Base-by-base conservation (phyloP, 2,329 filamentous ascomycete species). In the Aspergillus nomiae region DNA sequence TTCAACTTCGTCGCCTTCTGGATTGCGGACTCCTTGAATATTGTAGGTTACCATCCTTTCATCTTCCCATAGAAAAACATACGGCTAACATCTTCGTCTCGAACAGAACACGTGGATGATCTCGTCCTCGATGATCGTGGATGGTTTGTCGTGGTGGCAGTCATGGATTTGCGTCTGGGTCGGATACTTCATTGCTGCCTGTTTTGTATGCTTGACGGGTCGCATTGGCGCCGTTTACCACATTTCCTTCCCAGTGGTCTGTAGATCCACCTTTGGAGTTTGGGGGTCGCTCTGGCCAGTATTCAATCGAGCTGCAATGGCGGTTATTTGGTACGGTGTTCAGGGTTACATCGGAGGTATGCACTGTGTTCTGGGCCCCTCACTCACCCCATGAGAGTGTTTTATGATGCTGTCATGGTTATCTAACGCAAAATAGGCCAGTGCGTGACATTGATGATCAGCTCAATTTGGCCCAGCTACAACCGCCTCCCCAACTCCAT, bases 1-100 rank as follows among this genome's bases (percentile, higher is more conserved):
- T 92, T 90, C 87, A 96, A 96, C 77, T 97, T 93, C 74, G 90
- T 96, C 46, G 91, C 88, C 16, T 95, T 95, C 75, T 94, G 92
- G 92, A 86, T 95, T 71, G 90, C 91, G 34, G 91, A 94, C 78
- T 90, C 88, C 0, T 92, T 94, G 81, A 94, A 94, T 76, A 92
- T 95, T 74, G 83, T 84, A 70, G 73, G 80, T 69, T 12, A 8
- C 21, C 16, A 30, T 5, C n/a, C 11, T 3, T 38, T 4, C 43
- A 12, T 14, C 16, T 51, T 19, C 21, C 26, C 10, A 12, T 10
- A 12, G 28, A 19, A 16, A 43, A 4, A 36, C 16, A 8, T 10
- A 2, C 38, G 24, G 38, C 46, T 43, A 54, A 36, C 28, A 54
- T 45, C 16, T 10, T 10, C 21, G 32, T 26, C 12, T 8, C 30